phyloP scores from a whole-genome alignment of 768 basidiomycete species.

The Lentinula aciculospora region DNA sequence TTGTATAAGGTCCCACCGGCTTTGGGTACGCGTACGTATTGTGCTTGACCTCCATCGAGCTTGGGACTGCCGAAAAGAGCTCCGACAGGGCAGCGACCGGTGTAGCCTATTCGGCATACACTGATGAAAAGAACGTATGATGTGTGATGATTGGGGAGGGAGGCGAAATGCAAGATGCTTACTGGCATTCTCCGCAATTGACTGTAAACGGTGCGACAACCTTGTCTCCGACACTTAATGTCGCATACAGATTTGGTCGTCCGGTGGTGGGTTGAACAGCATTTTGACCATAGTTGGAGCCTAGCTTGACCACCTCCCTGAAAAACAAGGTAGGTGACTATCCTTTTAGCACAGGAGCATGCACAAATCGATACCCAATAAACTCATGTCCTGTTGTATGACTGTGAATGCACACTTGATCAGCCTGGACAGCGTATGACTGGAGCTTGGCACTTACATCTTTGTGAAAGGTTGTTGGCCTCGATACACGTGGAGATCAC shows the following conservation, averaged over 20 bases:
- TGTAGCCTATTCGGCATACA: constrained; percentile 69
- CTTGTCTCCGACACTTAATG: constrained; percentile 64
- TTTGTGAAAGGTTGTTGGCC: constrained; percentile 49
- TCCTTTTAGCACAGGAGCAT: too few species aligned
- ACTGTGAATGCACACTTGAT: constrained; percentile 25
- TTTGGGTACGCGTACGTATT: constrained; percentile 73
- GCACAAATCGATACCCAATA: constrained; percentile 49
- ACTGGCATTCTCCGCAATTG: constrained; percentile 88
- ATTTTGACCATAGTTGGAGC: constrained; percentile 44
- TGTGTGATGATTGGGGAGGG: background rate
- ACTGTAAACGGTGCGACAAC: constrained; percentile 78
- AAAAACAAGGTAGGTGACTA: too few species aligned
- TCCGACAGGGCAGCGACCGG: constrained; percentile 58
- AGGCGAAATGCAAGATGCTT: constrained; percentile 14
- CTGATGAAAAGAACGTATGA: constrained; percentile 29
- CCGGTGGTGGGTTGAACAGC: constrained; percentile 24
- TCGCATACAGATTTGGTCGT: constrained; percentile 59
- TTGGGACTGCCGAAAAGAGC: constrained; percentile 60
- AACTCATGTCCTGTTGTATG: constrained; percentile 75
- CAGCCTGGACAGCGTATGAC: background rate
- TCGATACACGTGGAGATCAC: constrained; percentile 72
- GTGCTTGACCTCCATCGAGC: constrained; percentile 73
- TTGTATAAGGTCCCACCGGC: constrained; percentile 76
- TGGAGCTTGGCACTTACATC: constrained; percentile 34
- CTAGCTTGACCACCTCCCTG: constrained; percentile 56